These are phyloP conservation scores for Eimeria acervulina DNA, from an alignment of 169 alveolate species.

Conservation along the genomic window DNA sequence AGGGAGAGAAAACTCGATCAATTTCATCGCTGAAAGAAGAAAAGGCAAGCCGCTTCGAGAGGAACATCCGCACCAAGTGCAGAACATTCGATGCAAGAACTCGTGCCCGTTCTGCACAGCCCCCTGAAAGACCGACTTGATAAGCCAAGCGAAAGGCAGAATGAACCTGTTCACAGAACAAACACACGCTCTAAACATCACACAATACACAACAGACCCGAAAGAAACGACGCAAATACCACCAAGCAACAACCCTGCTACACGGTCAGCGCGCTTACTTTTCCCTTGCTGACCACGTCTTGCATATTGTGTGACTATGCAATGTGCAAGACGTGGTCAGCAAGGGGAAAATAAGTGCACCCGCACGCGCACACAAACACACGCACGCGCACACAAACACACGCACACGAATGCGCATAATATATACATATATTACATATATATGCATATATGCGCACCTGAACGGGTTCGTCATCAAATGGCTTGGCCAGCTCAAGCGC, in stretches of 20 bases:
- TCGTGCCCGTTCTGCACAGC: slow-evolving; percentile 63
- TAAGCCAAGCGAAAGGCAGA: slow-evolving; percentile 55
- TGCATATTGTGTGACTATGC: too few species aligned
- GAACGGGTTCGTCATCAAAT: slow-evolving; percentile 68
- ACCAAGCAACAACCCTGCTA: neutral
- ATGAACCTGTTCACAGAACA: slow-evolving; percentile 33
- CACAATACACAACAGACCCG: neutral
- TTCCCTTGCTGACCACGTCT: too few species aligned
- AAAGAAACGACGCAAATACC: neutral
- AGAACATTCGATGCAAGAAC: slow-evolving; percentile 52
- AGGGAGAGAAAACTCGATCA: slow-evolving; percentile 51
- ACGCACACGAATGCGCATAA: too few species aligned
- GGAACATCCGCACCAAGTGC: slow-evolving; percentile 60
- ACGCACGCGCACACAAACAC: too few species aligned
- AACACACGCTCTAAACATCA: neutral
- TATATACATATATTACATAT: too few species aligned
- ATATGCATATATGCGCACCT: neutral
- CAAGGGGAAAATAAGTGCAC: too few species aligned
- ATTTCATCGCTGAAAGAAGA: slow-evolving; percentile 55
- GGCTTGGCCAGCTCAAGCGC: slow-evolving; percentile 75
- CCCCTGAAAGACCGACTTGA: slow-evolving; percentile 72
- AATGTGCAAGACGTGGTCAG: too few species aligned
- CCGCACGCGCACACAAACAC: too few species aligned
- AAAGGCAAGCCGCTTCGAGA: slow-evolving; percentile 32
- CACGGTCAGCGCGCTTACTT: too few species aligned